Base-by-base conservation (phyloP, 306 rosid species). In the Arachis stenosperma region DNA sequence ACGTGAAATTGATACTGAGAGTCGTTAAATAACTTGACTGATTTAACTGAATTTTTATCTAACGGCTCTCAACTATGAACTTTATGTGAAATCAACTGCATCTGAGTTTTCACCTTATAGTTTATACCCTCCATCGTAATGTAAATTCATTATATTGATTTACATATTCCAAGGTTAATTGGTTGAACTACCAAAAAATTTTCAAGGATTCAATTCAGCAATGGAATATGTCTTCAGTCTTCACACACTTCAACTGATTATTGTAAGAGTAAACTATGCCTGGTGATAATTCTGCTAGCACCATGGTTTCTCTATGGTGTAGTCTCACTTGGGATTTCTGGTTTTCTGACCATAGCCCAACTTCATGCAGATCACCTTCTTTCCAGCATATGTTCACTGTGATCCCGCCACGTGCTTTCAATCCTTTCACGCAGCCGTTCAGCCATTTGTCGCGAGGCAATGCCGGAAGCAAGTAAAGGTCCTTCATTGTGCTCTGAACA, bases 401-500 rank as follows among this genome's bases (percentile, higher is more conserved):
- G n/a, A 68, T 60, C 50, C 86, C 87, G 65, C 92, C 92, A 11
- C 89, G 87, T 1, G 84, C 92, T 66, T 75, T 87, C 70, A 87
- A 54, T 13, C 92, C 92, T 78, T 78, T 79, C 60, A 87, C 81
- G 6, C 62, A 87, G 2, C 92, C 92, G 55, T 81, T 73, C 1
- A 84, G 50, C 92, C 92, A 87, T 65, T 82, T 83, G 33, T 78
- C 81, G 8, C 48, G 30, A 6, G 92, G 92, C 52, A 87, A 83
- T n/a, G 92, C 92, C 0, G 92, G 92, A 66, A 87, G 89, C 5
- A 87, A 33, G 81, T 60, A 81, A 13, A 87, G 68, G 48, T 87
- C 92, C 5, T 65, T 70, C 57, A 76, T 12, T 4, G 86, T 85
- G 80, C 92, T 87, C 76, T 87, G 92, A 15, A 85, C 77, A 27